These are phyloP conservation scores for Fereydounia khargensis DNA, from an alignment of 1,284 basidiomycete genomes.

Conservation along the genomic window DNA sequence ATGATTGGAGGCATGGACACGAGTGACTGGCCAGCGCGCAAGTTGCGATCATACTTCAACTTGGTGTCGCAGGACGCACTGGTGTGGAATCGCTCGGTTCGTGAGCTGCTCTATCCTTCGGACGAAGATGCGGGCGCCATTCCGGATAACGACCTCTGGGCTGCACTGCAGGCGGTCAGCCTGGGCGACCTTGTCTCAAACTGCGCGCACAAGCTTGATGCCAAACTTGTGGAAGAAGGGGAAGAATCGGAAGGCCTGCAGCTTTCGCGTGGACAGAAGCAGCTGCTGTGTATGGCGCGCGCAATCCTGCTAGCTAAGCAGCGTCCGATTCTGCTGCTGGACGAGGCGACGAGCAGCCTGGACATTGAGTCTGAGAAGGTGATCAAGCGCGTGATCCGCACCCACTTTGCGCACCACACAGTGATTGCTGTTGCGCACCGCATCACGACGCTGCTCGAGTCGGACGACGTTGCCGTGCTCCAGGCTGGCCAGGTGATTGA, in stretches of 20 bases:
- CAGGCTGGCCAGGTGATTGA: conserved; percentile 70
- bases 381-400: conserved; percentile 14
- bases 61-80: conserved; percentile 86
- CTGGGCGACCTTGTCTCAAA: conserved; percentile 58
- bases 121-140: conserved; percentile 62
- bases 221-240: no score
- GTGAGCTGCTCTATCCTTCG: conserved; percentile 73
- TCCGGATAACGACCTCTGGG: conserved; percentile 48
- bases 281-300: conserved; percentile 75
- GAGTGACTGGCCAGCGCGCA: conserved; percentile 65
- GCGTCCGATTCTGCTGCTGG: conserved; percentile 18
- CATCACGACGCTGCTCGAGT: conserved; percentile 14
- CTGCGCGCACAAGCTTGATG: no score
- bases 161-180: conserved; percentile 48
- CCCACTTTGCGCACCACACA: conserved; percentile 32
- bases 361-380: conserved; percentile 46
- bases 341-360: conserved; percentile 39
- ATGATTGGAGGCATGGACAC: conserved; percentile 39
- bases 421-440: conserved; percentile 21
- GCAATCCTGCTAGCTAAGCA: conserved; percentile 64
- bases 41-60: conserved; percentile 62
- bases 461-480: conserved; percentile 73
- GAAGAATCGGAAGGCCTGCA: no score
- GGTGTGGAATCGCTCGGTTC: conserved; percentile 67
- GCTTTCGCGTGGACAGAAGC: no score